These are phyloP conservation scores for Solanum virginianum DNA, from an alignment of 257 asterid species.

Conservation along the genomic window DNA sequence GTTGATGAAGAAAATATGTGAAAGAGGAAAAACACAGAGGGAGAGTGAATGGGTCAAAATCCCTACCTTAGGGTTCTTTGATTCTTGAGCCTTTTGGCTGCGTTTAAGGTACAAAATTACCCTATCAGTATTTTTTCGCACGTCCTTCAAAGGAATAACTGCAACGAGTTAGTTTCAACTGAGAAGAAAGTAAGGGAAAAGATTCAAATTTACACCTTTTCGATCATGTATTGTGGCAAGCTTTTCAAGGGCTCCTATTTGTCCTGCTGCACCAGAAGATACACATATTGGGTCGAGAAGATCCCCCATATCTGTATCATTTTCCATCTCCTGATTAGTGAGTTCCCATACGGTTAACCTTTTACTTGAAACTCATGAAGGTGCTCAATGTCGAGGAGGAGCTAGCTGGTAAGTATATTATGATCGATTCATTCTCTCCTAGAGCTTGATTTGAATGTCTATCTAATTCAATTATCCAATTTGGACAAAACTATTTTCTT, in stretches of 20 bases:
- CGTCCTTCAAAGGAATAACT: not conserved
- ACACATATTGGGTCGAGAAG: not conserved
- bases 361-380: no score
- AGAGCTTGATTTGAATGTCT: not conserved
- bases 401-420: not conserved
- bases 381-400: no score
- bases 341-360: not conserved
- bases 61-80: no score
- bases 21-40: no score
- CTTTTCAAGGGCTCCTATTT: not conserved
- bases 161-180: not conserved
- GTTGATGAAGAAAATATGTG: no score
- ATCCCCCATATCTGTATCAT: not conserved
- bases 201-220: not conserved
- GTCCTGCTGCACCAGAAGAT: not conserved
- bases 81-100: constrained; percentile 7
- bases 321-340: not conserved
- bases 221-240: not conserved
- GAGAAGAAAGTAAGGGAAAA: not conserved
- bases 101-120: not conserved
- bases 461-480: not conserved
- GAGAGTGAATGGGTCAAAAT: no score
- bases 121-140: not conserved
- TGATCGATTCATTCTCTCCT: not conserved
- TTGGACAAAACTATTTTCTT: not conserved